Evolutionary conservation across 371 early-diverging fungal species (phyloP).

Genomic region (Phascolomyces articulosus): DNA sequence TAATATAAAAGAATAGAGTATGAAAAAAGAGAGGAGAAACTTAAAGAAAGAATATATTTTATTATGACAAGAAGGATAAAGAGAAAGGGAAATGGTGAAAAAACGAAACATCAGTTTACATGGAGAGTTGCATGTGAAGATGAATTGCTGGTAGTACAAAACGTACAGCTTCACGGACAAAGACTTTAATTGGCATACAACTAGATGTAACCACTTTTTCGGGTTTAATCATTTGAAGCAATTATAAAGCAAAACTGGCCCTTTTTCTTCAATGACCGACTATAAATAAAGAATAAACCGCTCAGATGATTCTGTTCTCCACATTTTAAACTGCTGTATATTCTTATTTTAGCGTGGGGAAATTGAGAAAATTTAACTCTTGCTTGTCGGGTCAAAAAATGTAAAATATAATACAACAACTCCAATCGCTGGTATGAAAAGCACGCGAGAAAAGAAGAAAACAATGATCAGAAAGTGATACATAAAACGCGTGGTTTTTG

Average conservation of each 20-base stretch:
- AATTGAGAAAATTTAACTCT: too few relatives aligned
- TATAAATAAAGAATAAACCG: too few relatives aligned
- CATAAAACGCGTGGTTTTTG: too few relatives aligned
- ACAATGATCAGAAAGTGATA: too few relatives aligned
- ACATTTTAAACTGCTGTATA: too few relatives aligned
- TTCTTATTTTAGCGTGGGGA: too few relatives aligned
- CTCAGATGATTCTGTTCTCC: too few relatives aligned
- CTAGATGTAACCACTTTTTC: not conserved
- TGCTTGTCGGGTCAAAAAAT: too few relatives aligned
- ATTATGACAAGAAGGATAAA: not conserved
- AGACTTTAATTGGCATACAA: not conserved
- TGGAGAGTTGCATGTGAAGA: conserved; percentile 9
- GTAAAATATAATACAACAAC: too few relatives aligned
- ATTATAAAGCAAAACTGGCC: not conserved
- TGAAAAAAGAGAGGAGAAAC: not conserved
- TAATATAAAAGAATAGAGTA: not conserved
- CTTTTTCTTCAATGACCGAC: too few relatives aligned
- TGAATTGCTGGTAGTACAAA: conserved; percentile 5
- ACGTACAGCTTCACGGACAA: conserved; percentile 5
- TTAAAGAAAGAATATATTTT: not conserved
- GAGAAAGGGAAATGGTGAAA: not conserved
- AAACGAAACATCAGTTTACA: not conserved
- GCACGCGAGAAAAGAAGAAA: too few relatives aligned
- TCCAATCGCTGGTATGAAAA: too few relatives aligned
- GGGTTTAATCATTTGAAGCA: not conserved